phyloP scores from a whole-genome alignment of 257 asterid species.

The Ballota nigra region DNA sequence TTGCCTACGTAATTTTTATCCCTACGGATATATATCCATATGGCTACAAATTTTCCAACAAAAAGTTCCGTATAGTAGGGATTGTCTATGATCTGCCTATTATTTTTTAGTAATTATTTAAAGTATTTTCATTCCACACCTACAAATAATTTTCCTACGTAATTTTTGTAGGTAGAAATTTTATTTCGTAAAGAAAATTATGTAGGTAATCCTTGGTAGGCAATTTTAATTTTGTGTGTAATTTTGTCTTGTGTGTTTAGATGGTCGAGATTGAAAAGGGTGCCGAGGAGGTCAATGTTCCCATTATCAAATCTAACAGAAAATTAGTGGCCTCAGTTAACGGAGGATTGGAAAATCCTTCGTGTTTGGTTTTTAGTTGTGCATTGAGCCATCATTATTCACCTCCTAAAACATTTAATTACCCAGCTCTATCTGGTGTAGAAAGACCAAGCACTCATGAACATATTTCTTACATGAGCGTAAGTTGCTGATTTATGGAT shows the following conservation, averaged over 20 bases:
- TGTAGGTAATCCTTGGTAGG: no score
- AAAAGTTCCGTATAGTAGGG: no score
- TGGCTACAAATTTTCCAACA: no score
- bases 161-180: no score
- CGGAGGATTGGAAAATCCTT: slow-evolving; percentile 81
- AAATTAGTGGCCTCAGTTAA: slow-evolving; percentile 66
- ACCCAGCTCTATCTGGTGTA: slow-evolving; percentile 48
- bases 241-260: slow-evolving; percentile 43
- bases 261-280: slow-evolving; percentile 86
- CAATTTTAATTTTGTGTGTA: no score
- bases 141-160: no score
- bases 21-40: no score
- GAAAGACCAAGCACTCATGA: slow-evolving; percentile 62
- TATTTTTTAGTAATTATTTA: no score
- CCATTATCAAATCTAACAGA: slow-evolving; percentile 58
- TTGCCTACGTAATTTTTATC: no score
- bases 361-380: slow-evolving; percentile 67
- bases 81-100: no score
- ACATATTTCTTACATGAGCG: slow-evolving; percentile 90
- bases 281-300: slow-evolving; percentile 65
- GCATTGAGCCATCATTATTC: slow-evolving; percentile 42
- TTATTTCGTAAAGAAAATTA: no score
- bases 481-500: slow-evolving; percentile 36
- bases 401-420: slow-evolving; percentile 37
- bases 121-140: no score